Evolutionary conservation across 2,329 filamentous ascomycete genomes (phyloP).

Genomic region (Sclerotinia subarctica): DNA sequence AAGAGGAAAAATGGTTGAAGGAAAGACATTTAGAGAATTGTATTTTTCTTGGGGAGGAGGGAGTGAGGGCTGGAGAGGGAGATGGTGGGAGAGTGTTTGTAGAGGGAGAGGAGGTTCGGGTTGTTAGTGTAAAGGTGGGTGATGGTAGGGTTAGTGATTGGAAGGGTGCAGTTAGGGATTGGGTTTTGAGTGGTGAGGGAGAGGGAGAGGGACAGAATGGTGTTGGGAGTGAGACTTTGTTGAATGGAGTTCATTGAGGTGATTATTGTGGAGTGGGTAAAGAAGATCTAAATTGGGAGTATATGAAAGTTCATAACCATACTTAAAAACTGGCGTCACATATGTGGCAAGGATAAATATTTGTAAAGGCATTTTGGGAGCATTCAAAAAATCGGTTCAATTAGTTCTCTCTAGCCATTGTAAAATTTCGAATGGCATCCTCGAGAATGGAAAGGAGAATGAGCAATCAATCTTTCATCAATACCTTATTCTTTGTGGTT

Average conservation of each 20-base stretch:
- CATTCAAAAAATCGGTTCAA: neutral
- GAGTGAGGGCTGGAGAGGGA: slow-evolving; percentile 42
- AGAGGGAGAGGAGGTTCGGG: slow-evolving; percentile 77
- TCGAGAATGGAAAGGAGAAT: neutral
- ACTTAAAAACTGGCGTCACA: neutral
- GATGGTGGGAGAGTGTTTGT: slow-evolving; percentile 65
- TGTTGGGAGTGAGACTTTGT: slow-evolving; percentile 24
- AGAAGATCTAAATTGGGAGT: neutral
- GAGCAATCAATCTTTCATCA: neutral
- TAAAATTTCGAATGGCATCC: neutral
- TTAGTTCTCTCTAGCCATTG: neutral
- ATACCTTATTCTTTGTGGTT: too few relatives aligned
- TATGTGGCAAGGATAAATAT: neutral
- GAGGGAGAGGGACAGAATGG: slow-evolving; percentile 15
- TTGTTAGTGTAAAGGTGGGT: slow-evolving; percentile 80
- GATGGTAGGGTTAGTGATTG: slow-evolving; percentile 89
- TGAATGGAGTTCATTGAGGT: slow-evolving; percentile 31
- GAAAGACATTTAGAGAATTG: slow-evolving; percentile 87
- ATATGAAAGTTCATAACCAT: neutral
- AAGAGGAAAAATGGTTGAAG: slow-evolving; percentile 82
- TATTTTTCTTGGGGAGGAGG: slow-evolving; percentile 66
- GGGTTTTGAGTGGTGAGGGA: slow-evolving; percentile 40
- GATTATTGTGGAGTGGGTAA: neutral
- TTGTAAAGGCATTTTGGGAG: too few relatives aligned
- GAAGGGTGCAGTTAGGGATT: slow-evolving; percentile 92